Evolutionary conservation across 495 filamentous ascomycete species (phyloP).

Genomic region (Acidomyces sp.): DNA sequence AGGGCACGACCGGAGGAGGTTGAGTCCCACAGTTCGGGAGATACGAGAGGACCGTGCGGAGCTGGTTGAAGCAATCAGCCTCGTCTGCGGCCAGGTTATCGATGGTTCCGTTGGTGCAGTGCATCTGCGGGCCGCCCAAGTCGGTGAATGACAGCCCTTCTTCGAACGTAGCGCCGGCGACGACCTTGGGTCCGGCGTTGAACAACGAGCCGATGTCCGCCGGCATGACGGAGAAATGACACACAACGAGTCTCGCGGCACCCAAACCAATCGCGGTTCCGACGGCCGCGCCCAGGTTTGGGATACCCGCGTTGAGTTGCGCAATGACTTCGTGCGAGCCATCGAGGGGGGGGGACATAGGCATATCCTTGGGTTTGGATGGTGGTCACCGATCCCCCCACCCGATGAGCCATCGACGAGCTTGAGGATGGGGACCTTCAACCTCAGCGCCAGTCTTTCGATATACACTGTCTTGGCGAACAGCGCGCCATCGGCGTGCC

Average conservation of each 20-base stretch:
- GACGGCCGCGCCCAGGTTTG: slow-evolving; percentile 43
- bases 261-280: slow-evolving; percentile 52
- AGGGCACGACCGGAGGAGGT: slow-evolving; percentile 36
- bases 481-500: slow-evolving; percentile 48
- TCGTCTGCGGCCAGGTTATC: slow-evolving; percentile 51
- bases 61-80: slow-evolving; percentile 45
- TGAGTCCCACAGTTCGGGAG: slow-evolving; percentile 43
- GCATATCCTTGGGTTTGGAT: slow-evolving; percentile 42
- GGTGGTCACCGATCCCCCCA: slow-evolving; percentile 47
- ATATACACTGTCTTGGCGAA: slow-evolving; percentile 46
- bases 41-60: slow-evolving; percentile 42
- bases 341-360: slow-evolving; percentile 43
- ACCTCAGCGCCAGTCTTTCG: slow-evolving; percentile 34
- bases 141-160: slow-evolving; percentile 44
- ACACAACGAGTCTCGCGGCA: slow-evolving; percentile 45
- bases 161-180: slow-evolving; percentile 45
- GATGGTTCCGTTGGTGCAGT: slow-evolving; percentile 53
- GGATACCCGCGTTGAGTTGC: slow-evolving; percentile 50
- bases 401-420: slow-evolving; percentile 50
- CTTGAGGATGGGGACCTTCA: slow-evolving; percentile 44
- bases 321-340: slow-evolving; percentile 33
- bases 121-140: slow-evolving; percentile 44
- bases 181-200: slow-evolving; percentile 52
- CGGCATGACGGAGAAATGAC: slow-evolving; percentile 55
- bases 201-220: slow-evolving; percentile 47